Evolutionary conservation across 106 monocot genomes (phyloP).

Genomic region (Platanthera zijinensis): DNA sequence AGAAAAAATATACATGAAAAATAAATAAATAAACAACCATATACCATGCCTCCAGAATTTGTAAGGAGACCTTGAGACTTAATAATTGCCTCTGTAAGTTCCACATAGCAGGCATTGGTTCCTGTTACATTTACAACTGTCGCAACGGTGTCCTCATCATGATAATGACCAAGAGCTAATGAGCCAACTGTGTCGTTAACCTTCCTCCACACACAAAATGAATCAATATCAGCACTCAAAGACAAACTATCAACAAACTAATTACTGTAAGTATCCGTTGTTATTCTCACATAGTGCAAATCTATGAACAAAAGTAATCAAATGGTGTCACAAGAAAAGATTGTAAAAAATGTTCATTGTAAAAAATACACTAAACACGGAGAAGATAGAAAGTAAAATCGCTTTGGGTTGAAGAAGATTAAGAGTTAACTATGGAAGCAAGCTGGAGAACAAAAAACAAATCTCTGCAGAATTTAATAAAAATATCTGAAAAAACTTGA

Average conservation of each 20-base stretch:
- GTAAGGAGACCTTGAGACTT: conserved; percentile 25
- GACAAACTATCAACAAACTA: neutral
- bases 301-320: neutral
- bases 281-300: neutral
- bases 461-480: too few relatives aligned
- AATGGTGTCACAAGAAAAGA: neutral
- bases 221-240: neutral
- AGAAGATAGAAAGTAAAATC: too few relatives aligned
- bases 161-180: too few relatives aligned
- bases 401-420: too few relatives aligned
- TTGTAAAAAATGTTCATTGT: too few relatives aligned
- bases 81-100: conserved; percentile 63
- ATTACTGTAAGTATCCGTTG: neutral
- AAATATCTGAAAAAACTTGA: too few relatives aligned
- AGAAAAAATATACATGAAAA: neutral
- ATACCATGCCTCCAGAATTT: conserved; percentile 26
- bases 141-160: too few relatives aligned
- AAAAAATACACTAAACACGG: too few relatives aligned
- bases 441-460: too few relatives aligned
- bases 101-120: conserved; percentile 74
- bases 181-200: too few relatives aligned
- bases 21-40: neutral
- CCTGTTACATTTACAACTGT: too few relatives aligned
- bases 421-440: too few relatives aligned
- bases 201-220: neutral